Percentiles rank a stretch among this genome's conserved stretches.
Evolutionary conservation across 2,329 filamentous ascomycete species (phyloP).

Genomic region (Chalara sp.): DNA sequence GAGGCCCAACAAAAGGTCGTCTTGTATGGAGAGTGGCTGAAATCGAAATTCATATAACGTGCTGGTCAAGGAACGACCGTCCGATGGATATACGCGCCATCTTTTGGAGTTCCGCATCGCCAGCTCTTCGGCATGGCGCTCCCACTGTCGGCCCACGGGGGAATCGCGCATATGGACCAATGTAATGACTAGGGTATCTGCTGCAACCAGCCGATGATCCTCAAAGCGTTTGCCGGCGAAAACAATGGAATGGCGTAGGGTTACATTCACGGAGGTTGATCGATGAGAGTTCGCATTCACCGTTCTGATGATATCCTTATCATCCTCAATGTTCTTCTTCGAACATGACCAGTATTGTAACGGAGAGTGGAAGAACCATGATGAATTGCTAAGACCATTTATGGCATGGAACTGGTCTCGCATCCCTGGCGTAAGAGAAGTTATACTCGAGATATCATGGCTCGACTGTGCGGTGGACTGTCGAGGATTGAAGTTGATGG

Average conservation of each 20-base stretch:
- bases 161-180: slow-evolving; percentile 63
- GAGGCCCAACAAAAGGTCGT: slow-evolving; percentile 55
- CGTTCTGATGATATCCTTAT: slow-evolving; percentile 58
- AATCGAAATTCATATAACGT: slow-evolving; percentile 75
- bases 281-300: slow-evolving; percentile 59
- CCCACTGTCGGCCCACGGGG: slow-evolving; percentile 59
- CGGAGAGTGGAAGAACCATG: slow-evolving; percentile 78
- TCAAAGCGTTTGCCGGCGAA: slow-evolving; percentile 76
- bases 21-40: slow-evolving; percentile 61
- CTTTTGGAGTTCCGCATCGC: slow-evolving; percentile 39
- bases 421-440: slow-evolving; percentile 25
- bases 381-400: slow-evolving; percentile 53
- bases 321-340: slow-evolving; percentile 47
- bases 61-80: slow-evolving; percentile 46
- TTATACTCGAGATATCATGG: slow-evolving; percentile 3
- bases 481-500: slow-evolving; percentile 47
- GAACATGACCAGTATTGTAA: slow-evolving; percentile 74
- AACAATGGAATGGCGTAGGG: slow-evolving; percentile 69
- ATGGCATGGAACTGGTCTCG: slow-evolving; percentile 51
- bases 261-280: slow-evolving; percentile 64
- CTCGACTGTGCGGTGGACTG: slow-evolving; percentile 16
- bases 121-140: slow-evolving; percentile 48
- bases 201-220: slow-evolving; percentile 59
- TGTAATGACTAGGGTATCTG: slow-evolving; percentile 73
- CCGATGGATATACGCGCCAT: slow-evolving; percentile 60